phyloP scores from a whole-genome alignment of 148 eudicot genomes.

The Tetragonia tetragonoides region DNA sequence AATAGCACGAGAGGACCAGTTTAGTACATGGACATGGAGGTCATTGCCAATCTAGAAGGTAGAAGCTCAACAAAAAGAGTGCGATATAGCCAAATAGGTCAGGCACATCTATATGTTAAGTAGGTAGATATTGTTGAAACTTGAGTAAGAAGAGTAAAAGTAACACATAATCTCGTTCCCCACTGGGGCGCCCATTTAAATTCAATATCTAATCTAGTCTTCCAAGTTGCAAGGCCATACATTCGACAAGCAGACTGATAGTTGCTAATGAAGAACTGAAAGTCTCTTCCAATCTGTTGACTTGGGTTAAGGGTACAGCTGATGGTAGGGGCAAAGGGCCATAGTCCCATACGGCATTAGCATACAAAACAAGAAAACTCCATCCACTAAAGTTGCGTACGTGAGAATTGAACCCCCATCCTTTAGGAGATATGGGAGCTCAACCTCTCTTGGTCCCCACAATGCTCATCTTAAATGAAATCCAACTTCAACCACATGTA shows the following conservation, averaged over 20 bases:
- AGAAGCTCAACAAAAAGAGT: background rate
- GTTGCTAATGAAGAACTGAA: no score
- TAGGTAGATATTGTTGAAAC: background rate
- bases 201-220: slow-evolving; percentile 5
- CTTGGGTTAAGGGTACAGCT: no score
- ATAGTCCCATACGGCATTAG: no score
- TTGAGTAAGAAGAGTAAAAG: background rate
- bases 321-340: no score
- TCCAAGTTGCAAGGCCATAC: background rate
- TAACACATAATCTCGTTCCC: background rate
- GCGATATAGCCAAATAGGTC: background rate
- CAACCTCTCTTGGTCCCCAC: background rate
- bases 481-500: background rate
- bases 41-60: background rate
- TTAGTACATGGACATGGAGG: background rate
- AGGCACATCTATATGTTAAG: background rate
- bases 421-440: background rate
- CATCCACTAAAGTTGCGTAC: no score
- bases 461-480: no score
- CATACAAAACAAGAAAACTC: no score
- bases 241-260: no score
- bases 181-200: background rate
- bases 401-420: no score
- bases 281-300: no score
- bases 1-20: background rate